These are phyloP conservation scores for Oleoguttula mirabilis DNA, from an alignment of 495 filamentous ascomycete genomes.

Conservation along the genomic window DNA sequence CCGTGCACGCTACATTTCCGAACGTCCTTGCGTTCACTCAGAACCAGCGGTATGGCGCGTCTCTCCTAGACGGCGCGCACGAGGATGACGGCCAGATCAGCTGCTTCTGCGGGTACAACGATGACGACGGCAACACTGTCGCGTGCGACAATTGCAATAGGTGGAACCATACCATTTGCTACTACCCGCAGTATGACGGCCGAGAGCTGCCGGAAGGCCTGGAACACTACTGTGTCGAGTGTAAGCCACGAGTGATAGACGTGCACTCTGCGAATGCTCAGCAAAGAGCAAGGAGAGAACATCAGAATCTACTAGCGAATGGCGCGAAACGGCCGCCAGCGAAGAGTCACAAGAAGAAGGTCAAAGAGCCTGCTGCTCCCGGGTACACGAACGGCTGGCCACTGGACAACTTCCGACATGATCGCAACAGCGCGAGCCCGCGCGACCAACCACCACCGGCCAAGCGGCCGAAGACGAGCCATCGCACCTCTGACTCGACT, in stretches of 20 bases:
- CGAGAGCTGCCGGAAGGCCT: conserved; percentile 56
- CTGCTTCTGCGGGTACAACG: conserved; percentile 83
- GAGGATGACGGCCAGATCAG: conserved; percentile 94
- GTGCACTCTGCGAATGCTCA: conserved; percentile 54
- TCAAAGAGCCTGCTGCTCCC: conserved; percentile 47
- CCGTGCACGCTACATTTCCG: conserved; percentile 42
- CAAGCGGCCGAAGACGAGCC: conserved; percentile 67
- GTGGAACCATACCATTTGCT: conserved; percentile 97
- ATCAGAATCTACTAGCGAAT: conserved; percentile 46
- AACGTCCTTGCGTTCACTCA: conserved; percentile 33
- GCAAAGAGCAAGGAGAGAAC: conserved; percentile 44
- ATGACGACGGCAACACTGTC: conserved; percentile 96
- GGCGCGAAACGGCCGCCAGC: conserved; percentile 37
- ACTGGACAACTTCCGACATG: conserved; percentile 27
- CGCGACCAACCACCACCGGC: conserved; percentile 46
- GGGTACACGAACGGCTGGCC: conserved; percentile 32
- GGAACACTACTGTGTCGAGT: conserved; percentile 72
- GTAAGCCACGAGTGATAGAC: conserved; percentile 63
- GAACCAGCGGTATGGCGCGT: conserved; percentile 40
- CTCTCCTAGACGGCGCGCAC: conserved; percentile 41
- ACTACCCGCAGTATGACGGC: conserved; percentile 50
- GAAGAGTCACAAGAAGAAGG: conserved; percentile 43
- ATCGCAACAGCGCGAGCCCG: conserved; percentile 40
- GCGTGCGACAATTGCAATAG: conserved; percentile 91
- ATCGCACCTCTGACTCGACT: conserved; percentile 59